Percentiles rank a stretch among this genome's conserved stretches.
These are phyloP conservation scores for Vinca minor DNA, from an alignment of 257 asterid genomes.

Conservation along the genomic window DNA sequence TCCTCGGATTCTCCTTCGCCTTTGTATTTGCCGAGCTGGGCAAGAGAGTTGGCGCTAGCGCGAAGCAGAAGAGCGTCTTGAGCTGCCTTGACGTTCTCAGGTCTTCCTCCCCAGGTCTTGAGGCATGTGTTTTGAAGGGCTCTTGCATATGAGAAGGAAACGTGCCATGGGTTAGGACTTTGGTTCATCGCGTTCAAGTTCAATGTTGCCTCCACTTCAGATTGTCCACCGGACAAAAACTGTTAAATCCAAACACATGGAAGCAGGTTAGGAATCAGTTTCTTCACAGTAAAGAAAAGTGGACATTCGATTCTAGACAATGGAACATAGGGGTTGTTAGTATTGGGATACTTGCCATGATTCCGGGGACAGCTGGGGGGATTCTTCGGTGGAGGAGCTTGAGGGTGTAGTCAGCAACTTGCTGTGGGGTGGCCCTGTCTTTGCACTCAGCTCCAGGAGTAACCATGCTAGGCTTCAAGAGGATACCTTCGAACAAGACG, in stretches of 20 bases:
- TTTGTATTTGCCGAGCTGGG: conserved; percentile 68
- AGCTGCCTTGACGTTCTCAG: conserved; percentile 61
- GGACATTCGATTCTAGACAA: not conserved
- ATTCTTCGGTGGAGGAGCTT: conserved; percentile 50
- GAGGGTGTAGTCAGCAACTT: conserved; percentile 60
- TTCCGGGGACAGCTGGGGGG: conserved; percentile 77
- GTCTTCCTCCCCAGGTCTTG: conserved; percentile 64
- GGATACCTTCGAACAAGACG: conserved; percentile 65
- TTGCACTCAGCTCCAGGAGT: conserved; percentile 71
- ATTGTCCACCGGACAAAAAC: conserved; percentile 73
- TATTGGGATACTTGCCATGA: conserved; percentile 43
- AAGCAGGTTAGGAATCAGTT: conserved; percentile 1
- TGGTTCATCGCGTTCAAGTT: conserved; percentile 72
- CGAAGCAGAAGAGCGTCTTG: conserved; percentile 49
- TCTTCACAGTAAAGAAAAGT: too few relatives aligned
- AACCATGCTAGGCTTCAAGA: conserved; percentile 74
- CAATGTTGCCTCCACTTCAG: conserved; percentile 69
- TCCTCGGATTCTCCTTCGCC: conserved; percentile 67
- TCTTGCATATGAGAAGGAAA: conserved; percentile 59
- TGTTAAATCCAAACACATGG: conserved; percentile 19
- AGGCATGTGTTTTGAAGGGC: conserved; percentile 79
- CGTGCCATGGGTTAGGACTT: conserved; percentile 69
- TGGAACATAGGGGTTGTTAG: not conserved
- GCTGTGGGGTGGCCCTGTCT: conserved; percentile 47
- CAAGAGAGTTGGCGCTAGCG: conserved; percentile 64